These are phyloP conservation scores for Colletotrichum kahawae DNA, from an alignment of 2,329 filamentous ascomycete genomes.

Conservation along the genomic window DNA sequence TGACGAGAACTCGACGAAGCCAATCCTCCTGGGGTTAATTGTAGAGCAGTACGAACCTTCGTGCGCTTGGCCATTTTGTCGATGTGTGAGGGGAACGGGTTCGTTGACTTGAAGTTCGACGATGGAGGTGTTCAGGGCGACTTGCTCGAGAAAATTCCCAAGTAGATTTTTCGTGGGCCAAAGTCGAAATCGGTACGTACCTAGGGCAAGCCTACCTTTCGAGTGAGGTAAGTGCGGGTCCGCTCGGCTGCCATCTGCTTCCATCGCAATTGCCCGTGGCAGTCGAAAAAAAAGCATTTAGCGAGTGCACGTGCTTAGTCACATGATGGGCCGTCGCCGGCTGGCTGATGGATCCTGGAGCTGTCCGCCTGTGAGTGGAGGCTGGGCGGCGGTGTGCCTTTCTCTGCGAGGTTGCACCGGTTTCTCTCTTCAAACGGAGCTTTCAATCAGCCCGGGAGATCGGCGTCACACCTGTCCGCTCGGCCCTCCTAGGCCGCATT, in stretches of 20 bases:
- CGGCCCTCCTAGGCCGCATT: constrained; percentile 7
- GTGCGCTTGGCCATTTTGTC: constrained; percentile 93
- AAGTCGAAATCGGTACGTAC: constrained; percentile 32
- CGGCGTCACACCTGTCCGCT: constrained; percentile 15
- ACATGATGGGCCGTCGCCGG: neutral
- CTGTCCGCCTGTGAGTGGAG: neutral
- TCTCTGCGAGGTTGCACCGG: neutral
- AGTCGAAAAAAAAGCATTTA: neutral
- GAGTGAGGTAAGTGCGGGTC: neutral
- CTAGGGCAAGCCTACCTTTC: constrained; percentile 25
- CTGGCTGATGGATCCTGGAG: neutral
- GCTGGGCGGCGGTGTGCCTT: neutral
- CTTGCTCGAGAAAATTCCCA: constrained; percentile 20
- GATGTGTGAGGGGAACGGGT: constrained; percentile 33
- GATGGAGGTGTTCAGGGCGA: constrained; percentile 26
- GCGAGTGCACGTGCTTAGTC: neutral
- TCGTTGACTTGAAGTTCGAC: constrained; percentile 24
- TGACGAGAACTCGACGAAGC: constrained; percentile 5
- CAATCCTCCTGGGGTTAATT: neutral
- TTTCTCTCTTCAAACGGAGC: neutral
- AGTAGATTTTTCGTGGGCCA: neutral
- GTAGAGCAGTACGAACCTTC: constrained; percentile 42
- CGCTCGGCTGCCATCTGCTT: neutral
- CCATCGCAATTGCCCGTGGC: neutral
- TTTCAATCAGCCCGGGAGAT: constrained; percentile 13